A percentile compares a stretch with the other conserved stretches of the same genome.
Evolutionary conservation across 495 filamentous ascomycete genomes (phyloP).

Genomic region (Hypoxylon rickii): DNA sequence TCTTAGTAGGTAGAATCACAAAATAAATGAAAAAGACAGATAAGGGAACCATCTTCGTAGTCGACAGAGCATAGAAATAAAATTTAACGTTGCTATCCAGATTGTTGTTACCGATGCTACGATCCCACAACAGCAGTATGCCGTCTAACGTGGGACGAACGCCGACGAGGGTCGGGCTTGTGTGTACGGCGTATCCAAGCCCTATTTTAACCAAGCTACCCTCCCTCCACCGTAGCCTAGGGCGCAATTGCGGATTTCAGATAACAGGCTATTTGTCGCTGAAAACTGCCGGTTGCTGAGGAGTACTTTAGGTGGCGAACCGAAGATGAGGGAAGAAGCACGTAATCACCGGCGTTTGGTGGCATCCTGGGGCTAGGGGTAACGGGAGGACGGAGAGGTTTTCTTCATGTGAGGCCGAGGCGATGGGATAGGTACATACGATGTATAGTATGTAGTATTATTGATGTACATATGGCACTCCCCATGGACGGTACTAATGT

Average conservation of each 20-base stretch:
- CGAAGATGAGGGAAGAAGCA: slow-evolving; percentile 1
- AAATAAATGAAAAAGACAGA: no score
- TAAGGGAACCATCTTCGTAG: no score
- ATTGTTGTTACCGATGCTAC: not conserved
- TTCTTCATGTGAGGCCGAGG: slow-evolving; percentile 15
- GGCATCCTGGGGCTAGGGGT: not conserved
- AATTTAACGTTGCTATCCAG: not conserved
- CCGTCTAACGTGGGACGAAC: slow-evolving; percentile 8
- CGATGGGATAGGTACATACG: slow-evolving; percentile 14
- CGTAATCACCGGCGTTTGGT: not conserved
- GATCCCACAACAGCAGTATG: slow-evolving; percentile 12
- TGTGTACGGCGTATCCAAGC: not conserved
- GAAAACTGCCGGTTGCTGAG: slow-evolving; percentile 29
- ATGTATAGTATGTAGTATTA: slow-evolving; percentile 28
- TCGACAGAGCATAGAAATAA: no score
- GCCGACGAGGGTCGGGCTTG: not conserved
- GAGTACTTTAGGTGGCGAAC: not conserved
- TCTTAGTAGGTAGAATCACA: no score
- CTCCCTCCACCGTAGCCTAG: slow-evolving; percentile 26
- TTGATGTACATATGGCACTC: no score
- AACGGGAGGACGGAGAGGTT: not conserved
- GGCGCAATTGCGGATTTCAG: slow-evolving; percentile 16
- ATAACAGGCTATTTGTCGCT: slow-evolving; percentile 33
- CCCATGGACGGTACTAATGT: no score
- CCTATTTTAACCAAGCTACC: not conserved